phyloP scores from a whole-genome alignment of 1,139 yeast genomes.

The Williopsis jadinii region DNA sequence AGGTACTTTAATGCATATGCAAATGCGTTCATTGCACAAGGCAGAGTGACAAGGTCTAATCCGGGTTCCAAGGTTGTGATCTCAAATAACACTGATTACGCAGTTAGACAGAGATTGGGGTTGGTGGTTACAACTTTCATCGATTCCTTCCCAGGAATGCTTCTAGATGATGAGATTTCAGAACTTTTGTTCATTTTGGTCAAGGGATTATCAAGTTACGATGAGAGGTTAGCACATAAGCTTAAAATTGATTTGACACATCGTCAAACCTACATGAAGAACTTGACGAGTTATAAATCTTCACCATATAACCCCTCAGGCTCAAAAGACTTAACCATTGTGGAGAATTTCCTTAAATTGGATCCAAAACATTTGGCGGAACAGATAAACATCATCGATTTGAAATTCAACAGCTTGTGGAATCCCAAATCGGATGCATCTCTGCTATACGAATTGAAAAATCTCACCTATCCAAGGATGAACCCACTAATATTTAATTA shows the following conservation, averaged over 20 bases:
- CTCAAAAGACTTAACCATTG: slow-evolving; percentile 22
- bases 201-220: slow-evolving; percentile 37
- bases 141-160: slow-evolving; percentile 46
- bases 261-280: slow-evolving; percentile 35
- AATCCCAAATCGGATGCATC: slow-evolving; percentile 64
- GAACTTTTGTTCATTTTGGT: slow-evolving; percentile 37
- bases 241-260: slow-evolving; percentile 36
- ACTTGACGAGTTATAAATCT: slow-evolving; percentile 24
- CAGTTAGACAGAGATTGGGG: slow-evolving; percentile 38
- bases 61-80: slow-evolving; percentile 17
- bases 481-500: slow-evolving; percentile 68
- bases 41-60: slow-evolving; percentile 26
- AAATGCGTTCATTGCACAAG: not conserved
- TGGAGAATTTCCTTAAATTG: slow-evolving; percentile 35
- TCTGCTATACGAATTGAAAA: slow-evolving; percentile 38
- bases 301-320: slow-evolving; percentile 16
- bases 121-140: slow-evolving; percentile 38
- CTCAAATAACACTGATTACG: slow-evolving; percentile 26
- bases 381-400: slow-evolving; percentile 51
- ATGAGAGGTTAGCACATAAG: slow-evolving; percentile 37
- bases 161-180: slow-evolving; percentile 42
- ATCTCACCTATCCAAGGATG: slow-evolving; percentile 34
- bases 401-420: slow-evolving; percentile 58
- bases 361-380: slow-evolving; percentile 45
- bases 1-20: slow-evolving; percentile 40